These are phyloP conservation scores for Exserohilum rostratum DNA, from an alignment of 2,329 filamentous ascomycete genomes.

Conservation along the genomic window DNA sequence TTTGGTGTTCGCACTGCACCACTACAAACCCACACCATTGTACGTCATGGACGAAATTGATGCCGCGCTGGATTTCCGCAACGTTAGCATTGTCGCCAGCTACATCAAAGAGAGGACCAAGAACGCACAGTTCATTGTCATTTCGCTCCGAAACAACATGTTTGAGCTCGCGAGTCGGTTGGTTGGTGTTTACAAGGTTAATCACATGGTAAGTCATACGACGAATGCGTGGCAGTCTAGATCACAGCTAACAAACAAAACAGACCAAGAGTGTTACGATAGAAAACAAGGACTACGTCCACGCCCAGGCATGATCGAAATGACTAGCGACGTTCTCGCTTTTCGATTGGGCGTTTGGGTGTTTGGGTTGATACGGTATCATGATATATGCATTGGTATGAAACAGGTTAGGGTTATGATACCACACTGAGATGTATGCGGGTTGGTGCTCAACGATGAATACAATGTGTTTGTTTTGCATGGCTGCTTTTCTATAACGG, in stretches of 20 bases:
- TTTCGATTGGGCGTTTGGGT: constrained; percentile 8
- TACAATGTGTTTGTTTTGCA: constrained; percentile 2
- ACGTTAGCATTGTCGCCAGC: constrained; percentile 96
- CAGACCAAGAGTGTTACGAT: constrained; percentile 61
- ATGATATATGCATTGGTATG: constrained; percentile 3
- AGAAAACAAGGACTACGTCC: constrained; percentile 57
- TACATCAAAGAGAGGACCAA: constrained; percentile 99
- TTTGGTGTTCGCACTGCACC: constrained; percentile 95
- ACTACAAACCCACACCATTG: constrained; percentile 95
- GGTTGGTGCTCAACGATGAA: constrained; percentile 11
- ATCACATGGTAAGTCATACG: constrained; percentile 73
- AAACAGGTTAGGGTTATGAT: constrained; percentile 9
- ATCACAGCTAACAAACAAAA: constrained; percentile 19
- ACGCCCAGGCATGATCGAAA: constrained; percentile 21
- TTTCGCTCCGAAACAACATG: constrained; percentile 98
- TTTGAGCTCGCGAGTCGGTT: constrained; percentile 96
- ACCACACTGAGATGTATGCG: constrained; percentile 12
- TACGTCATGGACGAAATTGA: constrained; percentile 99
- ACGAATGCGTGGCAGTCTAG: not conserved
- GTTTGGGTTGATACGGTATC: not conserved
- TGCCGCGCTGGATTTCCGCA: constrained; percentile 94
- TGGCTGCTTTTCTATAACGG: not conserved
- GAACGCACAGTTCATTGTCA: constrained; percentile 99
- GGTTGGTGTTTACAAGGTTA: constrained; percentile 98
- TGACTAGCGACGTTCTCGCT: not conserved